Evolutionary conservation across 2,329 filamentous ascomycete genomes (phyloP), one percentile per base, ranked within the genome.

Genomic region (Scytalidium sp.): DNA sequence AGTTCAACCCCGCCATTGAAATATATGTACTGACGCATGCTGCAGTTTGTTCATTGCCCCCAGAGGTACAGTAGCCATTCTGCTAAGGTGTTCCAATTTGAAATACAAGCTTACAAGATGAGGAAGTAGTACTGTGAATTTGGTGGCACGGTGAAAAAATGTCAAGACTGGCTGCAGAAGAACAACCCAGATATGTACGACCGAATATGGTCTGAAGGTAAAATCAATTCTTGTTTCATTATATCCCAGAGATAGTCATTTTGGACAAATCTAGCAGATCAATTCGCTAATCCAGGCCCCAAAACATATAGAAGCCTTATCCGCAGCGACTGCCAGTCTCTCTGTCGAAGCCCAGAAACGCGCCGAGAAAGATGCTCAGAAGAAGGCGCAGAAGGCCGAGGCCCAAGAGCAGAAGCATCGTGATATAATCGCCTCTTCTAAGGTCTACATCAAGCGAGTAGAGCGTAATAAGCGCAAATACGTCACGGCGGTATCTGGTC

Each of bases 391-490:
- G 50, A 97, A 96, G 75, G 94, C 94, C 46, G 90, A 91, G 57
- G 86, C 91, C 21, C 86, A 84, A 19, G 93, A 96, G 71, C 83
- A 86, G 55, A 90, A 91, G 66, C 85, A 92, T 56, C 85, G 85
- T 20, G 90, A 92, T 67, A 85, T 87, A 65, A 87, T 93, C 60
- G 90, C 90, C 32, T 83, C 87, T 53, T 89, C 87, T 57, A 87
- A 91, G 64, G 75, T 99, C 47, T 85, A 83, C 50, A 96, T 99
- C 74, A 97, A 97, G 80, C 89, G 94, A 21, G 94, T 99, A 61
- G 94, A 97, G 78, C 85, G 94, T 56, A 97, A 96, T 73, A 99
- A 99, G 80, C 84, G 94, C 65, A 99, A 99, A 75, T 95, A 85
- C 67, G 92, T 99, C 48, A 99, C 94, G 1, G 87, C 92, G 15